Evolutionary conservation across 371 early-diverging fungal genomes (phyloP), one percentile per base, ranked within the genome.

Genomic region (Haplosporangium sp.): DNA sequence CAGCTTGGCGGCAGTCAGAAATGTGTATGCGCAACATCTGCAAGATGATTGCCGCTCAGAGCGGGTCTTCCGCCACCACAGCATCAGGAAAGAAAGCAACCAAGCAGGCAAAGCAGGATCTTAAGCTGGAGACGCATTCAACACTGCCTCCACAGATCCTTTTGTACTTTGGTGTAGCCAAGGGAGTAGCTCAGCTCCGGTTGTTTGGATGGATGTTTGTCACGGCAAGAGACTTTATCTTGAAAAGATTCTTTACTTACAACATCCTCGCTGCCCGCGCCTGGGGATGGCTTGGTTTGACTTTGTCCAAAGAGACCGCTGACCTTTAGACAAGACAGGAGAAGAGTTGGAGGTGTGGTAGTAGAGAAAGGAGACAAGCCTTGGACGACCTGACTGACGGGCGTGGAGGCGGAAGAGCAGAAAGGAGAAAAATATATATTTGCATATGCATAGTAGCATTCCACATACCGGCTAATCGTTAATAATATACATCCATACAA

Each of bases 71-170:
- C n/a, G n/a, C n/a, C n/a, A 52, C 51, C 69, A 64, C 54, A 54
- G 54, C 13, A 58, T 61, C 62, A n/a, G n/a, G n/a, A n/a, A n/a
- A n/a, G n/a, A n/a, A n/a, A n/a, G n/a, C n/a, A n/a, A n/a, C n/a
- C n/a, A n/a, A n/a, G n/a, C n/a, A n/a, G n/a, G n/a, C n/a, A n/a
- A n/a, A n/a, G n/a, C 53, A 55, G 61, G 12, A 55, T 21, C 52
- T 37, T 20, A 18, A 47, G 6, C 20, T 75, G 46, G 53, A 18
- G 12, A 37, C 23, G 3, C 62, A 75, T 50, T 51, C 41, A 14
- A 58, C 76, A 38, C 69, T 69, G 58, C 40, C 62, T 1, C 76
- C 76, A 0, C 76, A 75, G 57, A 75, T 75, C 64, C 43, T 75
- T 14, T 51, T 75, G 59, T 75, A 69, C 52, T 66, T 59, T 50